Evolutionary conservation across 305 asterid genomes (phyloP), one percentile per base, ranked within the genome.

Genomic region (Solanum chacoense): DNA sequence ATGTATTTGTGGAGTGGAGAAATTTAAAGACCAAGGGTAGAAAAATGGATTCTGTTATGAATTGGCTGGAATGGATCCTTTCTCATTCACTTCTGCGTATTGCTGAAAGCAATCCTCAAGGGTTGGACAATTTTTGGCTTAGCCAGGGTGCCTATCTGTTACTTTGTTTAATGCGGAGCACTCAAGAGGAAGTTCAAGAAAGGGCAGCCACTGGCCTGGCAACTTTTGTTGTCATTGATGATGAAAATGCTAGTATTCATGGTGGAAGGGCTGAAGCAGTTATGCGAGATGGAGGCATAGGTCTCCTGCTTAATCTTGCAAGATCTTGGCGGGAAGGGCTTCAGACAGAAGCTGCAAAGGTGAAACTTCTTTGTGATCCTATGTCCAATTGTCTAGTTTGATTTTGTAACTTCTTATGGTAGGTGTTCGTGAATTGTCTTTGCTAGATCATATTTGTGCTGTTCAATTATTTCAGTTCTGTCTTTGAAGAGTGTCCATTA

Each of bases 341-440:
- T 91, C 99, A 97, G 91, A 91, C 98, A 59, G 99, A 97, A 93
- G 98, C 98, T 89, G 95, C 98, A 87, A 96, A 96, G 95, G 99
- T 94, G 90, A 91, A 85, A 13, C 38, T 85, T 87, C 89, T 91
- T 18, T 36, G 42, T 72, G 29, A 86, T 83, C 31, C 87, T 83
- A 50, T 83, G 73, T 5, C 26, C 73, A 50, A 31, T 14, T 50
- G 73, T 83, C 69, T 83, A 50, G 42, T 83, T 45, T 83, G 73
- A 50, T 83, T 83, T 50, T 50, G 31, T 83, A 20, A 29, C 73
- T 83, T 83, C 12, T 83, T 83, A 31, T 31, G 73, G 40, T 20
- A 83, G 73, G 40, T 83, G 73, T 31, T 83, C 22, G 12, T 83
- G 73, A 55, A 20, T 83, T 83, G 7, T 50, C 38, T 50, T 80